Percentiles rank a stretch among this genome's conserved stretches.
Evolutionary conservation across 2,329 filamentous ascomycete species (phyloP).

Genomic region (Arthroderma sp.): DNA sequence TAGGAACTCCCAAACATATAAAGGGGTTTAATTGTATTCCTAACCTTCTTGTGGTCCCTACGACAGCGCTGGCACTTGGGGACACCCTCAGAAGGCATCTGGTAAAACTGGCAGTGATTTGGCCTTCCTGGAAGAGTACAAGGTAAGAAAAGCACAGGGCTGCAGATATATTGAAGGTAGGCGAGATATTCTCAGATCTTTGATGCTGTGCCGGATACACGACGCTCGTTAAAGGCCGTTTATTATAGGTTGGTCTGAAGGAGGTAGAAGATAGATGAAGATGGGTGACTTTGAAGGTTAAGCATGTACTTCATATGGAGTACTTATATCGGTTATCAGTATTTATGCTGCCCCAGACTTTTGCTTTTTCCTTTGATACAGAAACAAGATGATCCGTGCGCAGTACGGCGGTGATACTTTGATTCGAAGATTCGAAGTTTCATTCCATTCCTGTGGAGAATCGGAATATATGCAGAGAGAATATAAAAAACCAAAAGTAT

Average conservation of each 20-base stretch:
- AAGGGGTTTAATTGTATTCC: neutral
- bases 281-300: neutral
- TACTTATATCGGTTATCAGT: conserved; percentile 9
- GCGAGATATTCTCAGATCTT: neutral
- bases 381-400: conserved; percentile 12
- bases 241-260: neutral
- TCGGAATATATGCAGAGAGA: conserved; percentile 2
- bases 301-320: neutral
- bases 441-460: neutral
- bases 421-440: conserved; percentile 1
- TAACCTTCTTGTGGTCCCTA: conserved; percentile 17
- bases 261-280: neutral
- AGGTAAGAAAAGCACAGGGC: neutral
- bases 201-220: neutral
- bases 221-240: neutral
- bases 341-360: conserved; percentile 8
- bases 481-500: neutral
- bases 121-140: neutral
- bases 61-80: conserved; percentile 17
- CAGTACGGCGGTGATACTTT: conserved; percentile 8
- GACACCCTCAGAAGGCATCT: conserved; percentile 16
- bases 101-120: neutral
- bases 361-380: conserved; percentile 10
- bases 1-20: conserved; percentile 1
- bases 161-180: neutral